Conservation (phyloP, 352 stramenopile genomes). For the Phytophthora rubi region DNA sequence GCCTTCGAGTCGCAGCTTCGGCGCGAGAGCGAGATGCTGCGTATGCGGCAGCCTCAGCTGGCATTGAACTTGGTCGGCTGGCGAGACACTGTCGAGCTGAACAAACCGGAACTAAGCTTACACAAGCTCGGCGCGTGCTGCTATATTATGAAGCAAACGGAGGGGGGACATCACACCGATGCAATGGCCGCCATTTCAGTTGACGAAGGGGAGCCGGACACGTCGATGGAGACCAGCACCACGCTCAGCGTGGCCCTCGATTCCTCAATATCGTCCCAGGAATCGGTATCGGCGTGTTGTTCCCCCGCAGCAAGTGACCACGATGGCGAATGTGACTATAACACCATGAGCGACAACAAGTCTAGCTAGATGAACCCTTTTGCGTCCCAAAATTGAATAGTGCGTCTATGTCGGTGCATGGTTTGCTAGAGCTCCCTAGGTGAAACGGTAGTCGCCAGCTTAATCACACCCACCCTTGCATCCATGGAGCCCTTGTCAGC, state of each 20-base stretch:
- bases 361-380: neutral
- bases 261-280: neutral
- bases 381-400: neutral
- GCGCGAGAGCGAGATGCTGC: slow-evolving; percentile 29
- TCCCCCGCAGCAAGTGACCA: neutral
- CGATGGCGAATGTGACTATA: slow-evolving; percentile 16
- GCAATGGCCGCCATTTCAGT: neutral
- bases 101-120: slow-evolving; percentile 25
- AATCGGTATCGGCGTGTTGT: neutral
- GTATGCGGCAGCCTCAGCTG: slow-evolving; percentile 24
- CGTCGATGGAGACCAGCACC: slow-evolving; percentile 22
- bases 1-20: slow-evolving; percentile 5
- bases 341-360: neutral
- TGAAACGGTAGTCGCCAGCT: slow-evolving; percentile 13
- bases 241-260: slow-evolving; percentile 13
- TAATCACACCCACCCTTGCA: neutral
- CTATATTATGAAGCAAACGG: slow-evolving; percentile 18
- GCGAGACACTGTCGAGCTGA: slow-evolving; percentile 34
- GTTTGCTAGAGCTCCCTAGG: neutral
- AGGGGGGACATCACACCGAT: neutral
- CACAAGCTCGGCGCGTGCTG: slow-evolving; percentile 28
- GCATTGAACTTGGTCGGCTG: slow-evolving; percentile 37
- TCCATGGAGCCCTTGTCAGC: slow-evolving; percentile 39
- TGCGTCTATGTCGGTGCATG: neutral
- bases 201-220: slow-evolving; percentile 10